Percentiles rank a stretch among this genome's conserved stretches.
phyloP scores from a whole-genome alignment of 441 rosid genomes.

The Brassica balearica region DNA sequence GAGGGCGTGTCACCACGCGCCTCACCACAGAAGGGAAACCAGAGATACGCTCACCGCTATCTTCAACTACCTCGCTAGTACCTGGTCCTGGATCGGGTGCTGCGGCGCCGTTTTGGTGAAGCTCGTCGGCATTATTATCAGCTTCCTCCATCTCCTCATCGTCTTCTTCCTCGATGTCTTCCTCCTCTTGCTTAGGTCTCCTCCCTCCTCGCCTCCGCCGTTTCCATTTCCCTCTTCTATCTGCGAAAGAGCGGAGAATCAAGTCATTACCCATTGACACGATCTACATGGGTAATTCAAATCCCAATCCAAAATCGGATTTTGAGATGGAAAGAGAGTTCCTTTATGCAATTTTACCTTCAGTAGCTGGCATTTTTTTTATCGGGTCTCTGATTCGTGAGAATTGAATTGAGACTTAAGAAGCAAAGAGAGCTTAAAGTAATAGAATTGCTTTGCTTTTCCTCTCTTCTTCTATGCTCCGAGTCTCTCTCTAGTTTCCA shows the following conservation, averaged over 20 bases:
- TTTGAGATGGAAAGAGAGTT: constrained; percentile 27
- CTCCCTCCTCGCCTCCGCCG: constrained; percentile 73
- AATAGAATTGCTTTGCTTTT: not conserved
- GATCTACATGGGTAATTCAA: constrained; percentile 39
- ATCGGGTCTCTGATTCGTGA: no score
- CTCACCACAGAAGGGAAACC: constrained; percentile 71
- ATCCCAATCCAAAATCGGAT: constrained; percentile 26
- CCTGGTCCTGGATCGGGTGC: constrained; percentile 58
- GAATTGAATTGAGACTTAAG: not conserved
- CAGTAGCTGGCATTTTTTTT: constrained; percentile 76
- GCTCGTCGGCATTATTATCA: constrained; percentile 42
- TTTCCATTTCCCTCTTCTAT: constrained; percentile 91
- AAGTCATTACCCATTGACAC: constrained; percentile 17
- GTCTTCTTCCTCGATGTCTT: constrained; percentile 66
- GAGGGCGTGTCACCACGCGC: constrained; percentile 74
- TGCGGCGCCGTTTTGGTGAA: constrained; percentile 48
- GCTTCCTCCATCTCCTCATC: constrained; percentile 39
- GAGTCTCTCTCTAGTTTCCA: not conserved
- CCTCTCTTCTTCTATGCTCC: not conserved
- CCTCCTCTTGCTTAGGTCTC: constrained; percentile 56
- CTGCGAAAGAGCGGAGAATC: constrained; percentile 28
- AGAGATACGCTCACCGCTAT: constrained; percentile 64
- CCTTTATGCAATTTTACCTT: constrained; percentile 49
- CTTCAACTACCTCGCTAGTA: constrained; percentile 60
- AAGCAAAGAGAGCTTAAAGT: not conserved